phyloP scores from a whole-genome alignment of 768 basidiomycete species.

The Tremella fuciformis region DNA sequence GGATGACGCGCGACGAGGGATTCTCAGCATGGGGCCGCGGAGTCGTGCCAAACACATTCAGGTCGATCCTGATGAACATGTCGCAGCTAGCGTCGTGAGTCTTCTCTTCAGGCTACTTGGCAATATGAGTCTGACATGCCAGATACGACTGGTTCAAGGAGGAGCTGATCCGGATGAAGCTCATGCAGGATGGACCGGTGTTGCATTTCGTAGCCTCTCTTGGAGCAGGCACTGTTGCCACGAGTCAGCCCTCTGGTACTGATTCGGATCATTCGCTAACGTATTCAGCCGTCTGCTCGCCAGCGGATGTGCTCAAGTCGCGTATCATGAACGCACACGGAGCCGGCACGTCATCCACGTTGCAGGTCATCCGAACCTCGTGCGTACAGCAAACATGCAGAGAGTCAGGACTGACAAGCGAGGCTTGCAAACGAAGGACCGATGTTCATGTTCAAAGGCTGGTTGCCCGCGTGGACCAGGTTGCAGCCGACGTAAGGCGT shows the following conservation, averaged over 20 bases:
- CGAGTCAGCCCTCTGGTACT: conserved; percentile 26
- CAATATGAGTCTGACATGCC: conserved; percentile 2
- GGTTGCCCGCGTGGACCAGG: conserved; percentile 48
- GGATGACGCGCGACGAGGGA: conserved; percentile 90
- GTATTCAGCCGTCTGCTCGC: conserved; percentile 39
- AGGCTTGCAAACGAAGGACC: conserved; percentile 41
- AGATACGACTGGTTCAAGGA: conserved; percentile 92
- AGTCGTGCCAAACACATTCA: conserved; percentile 77
- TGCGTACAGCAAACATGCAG: conserved; percentile 12
- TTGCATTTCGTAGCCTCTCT: conserved; percentile 84
- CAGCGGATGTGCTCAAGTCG: conserved; percentile 47
- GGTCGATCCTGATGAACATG: conserved; percentile 85
- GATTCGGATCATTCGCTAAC: conserved; percentile 12
- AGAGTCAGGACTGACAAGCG: conserved; percentile 3
- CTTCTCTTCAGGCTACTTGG: neutral
- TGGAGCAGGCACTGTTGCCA: conserved; percentile 58
- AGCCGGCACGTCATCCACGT: conserved; percentile 27
- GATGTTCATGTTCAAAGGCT: conserved; percentile 47
- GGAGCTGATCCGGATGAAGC: conserved; percentile 66
- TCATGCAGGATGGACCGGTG: conserved; percentile 76
- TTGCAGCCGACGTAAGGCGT: conserved; percentile 40
- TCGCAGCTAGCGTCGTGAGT: conserved; percentile 84
- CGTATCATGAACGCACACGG: conserved; percentile 47
- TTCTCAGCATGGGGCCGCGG: conserved; percentile 71
- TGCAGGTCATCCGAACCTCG: conserved; percentile 36